Evolutionary conservation across 2,329 filamentous ascomycete species (phyloP), one percentile per base, ranked within the genome.

Genomic region (Colletotrichum kahawae): DNA sequence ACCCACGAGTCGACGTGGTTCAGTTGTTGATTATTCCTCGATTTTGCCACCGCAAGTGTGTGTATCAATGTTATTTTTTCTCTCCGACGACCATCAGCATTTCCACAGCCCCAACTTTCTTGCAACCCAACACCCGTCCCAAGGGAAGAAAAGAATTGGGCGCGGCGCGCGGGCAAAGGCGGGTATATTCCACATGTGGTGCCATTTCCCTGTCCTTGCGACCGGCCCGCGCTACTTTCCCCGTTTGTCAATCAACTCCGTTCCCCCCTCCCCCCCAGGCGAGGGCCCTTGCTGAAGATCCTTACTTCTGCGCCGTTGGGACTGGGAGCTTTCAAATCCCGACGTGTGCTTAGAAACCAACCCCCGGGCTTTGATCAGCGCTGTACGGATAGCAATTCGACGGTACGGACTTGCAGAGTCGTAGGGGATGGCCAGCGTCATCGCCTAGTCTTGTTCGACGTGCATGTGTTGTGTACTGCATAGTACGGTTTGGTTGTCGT

Each of bases 171-270:
- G 24, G 54, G 29, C 56, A 51, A 27, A 60, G 67, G 68, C 56
- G 68, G 54, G 34, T 48, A 36, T 63, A 43, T 36, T 34, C n/a
- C 27, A n/a, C 33, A 4, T 2, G 18, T 63, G 43, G 31, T 38
- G 18, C 6, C 59, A 24, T 29, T 21, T 16, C 21, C 54, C 18
- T 74, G 51, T 48, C 60, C 67, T 62, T 67, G 60, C 62, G 34
- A 54, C 66, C 36, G 60, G 27, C 60, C 34, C 62, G 48, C 69
- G 33, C 29, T 10, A 43, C 62, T 71, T 72, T 54, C 72, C 68
- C 29, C 43, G 59, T 66, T 75, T 64, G 69, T 68, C 31, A 48
- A 27, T 59, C 63, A 68, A 43, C 38, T 57, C 72, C 68, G 68
- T 62, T 24, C 38, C 38, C 38, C 18, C 38, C 24, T 4, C 38